Conservation (phyloP, 306 rosid species). For the Sophora flavescens region DNA sequence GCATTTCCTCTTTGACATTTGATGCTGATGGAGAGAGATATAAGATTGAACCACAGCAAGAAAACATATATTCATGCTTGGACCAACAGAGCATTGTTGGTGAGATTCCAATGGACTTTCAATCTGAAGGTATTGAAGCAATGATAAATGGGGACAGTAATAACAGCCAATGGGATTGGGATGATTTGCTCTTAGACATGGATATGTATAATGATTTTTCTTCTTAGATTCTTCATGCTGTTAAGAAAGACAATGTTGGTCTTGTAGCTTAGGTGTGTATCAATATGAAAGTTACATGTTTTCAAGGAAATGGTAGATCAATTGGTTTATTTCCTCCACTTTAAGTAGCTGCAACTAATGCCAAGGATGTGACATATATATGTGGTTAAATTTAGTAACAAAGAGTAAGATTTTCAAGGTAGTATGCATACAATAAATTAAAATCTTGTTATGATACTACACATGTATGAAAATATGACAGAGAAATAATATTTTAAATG, state of each 20-base stretch:
- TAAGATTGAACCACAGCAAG: constrained; percentile 42
- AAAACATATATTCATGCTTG: constrained; percentile 41
- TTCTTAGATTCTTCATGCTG: constrained; percentile 25
- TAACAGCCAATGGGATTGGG: constrained; percentile 61
- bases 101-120: constrained; percentile 52
- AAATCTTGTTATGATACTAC: too few species aligned
- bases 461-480: too few species aligned
- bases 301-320: constrained; percentile 27
- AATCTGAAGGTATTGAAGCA: constrained; percentile 44
- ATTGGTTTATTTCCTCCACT: constrained; percentile 12
- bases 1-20: constrained; percentile 17
- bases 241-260: constrained; percentile 24
- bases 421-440: too few species aligned
- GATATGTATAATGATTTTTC: constrained; percentile 54
- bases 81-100: constrained; percentile 44
- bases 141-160: constrained; percentile 44
- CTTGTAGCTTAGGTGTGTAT: constrained; percentile 35
- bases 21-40: constrained; percentile 43
- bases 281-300: constrained; percentile 32
- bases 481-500: too few species aligned
- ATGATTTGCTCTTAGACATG: constrained; percentile 59
- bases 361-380: background rate
- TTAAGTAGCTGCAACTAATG: background rate
- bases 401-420: too few species aligned
- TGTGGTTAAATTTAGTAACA: too few species aligned